Evolutionary conservation across 140 eudicot species (phyloP).

Genomic region (Anethum foeniculum): DNA sequence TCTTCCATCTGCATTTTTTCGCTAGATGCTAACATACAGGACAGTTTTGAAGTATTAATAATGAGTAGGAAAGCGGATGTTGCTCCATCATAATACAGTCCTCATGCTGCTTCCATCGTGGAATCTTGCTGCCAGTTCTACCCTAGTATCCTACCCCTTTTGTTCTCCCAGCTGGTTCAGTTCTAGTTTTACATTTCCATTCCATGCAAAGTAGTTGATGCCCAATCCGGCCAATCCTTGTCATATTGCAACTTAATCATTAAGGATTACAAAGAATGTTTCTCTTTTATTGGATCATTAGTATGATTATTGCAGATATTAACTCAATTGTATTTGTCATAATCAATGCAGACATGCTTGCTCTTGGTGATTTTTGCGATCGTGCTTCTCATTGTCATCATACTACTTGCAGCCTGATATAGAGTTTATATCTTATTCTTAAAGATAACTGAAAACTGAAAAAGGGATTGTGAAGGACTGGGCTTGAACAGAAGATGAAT

Average conservation of each 20-base stretch:
- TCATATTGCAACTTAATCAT: neutral
- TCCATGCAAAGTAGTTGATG: no score
- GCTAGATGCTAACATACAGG: neutral
- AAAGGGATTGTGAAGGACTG: neutral
- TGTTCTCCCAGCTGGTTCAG: neutral
- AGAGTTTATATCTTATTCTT: neutral
- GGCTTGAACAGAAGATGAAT: neutral
- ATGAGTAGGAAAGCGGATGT: neutral
- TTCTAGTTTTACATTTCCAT: neutral
- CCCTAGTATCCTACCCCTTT: neutral
- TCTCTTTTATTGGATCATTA: neutral
- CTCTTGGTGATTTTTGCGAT: constrained; percentile 69
- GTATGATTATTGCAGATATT: neutral
- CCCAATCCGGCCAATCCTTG: neutral
- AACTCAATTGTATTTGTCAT: neutral
- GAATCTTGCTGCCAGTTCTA: neutral
- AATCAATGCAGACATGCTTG: constrained; percentile 55
- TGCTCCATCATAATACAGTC: neutral
- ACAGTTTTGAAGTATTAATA: neutral
- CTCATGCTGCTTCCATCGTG: neutral
- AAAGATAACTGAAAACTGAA: neutral
- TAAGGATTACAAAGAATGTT: neutral
- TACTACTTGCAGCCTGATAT: constrained; percentile 42
- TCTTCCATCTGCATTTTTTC: neutral
- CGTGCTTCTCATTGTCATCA: constrained; percentile 52